These are phyloP conservation scores for Chaetomium sp. DNA, from an alignment of 2,329 filamentous ascomycete genomes.

Conservation along the genomic window DNA sequence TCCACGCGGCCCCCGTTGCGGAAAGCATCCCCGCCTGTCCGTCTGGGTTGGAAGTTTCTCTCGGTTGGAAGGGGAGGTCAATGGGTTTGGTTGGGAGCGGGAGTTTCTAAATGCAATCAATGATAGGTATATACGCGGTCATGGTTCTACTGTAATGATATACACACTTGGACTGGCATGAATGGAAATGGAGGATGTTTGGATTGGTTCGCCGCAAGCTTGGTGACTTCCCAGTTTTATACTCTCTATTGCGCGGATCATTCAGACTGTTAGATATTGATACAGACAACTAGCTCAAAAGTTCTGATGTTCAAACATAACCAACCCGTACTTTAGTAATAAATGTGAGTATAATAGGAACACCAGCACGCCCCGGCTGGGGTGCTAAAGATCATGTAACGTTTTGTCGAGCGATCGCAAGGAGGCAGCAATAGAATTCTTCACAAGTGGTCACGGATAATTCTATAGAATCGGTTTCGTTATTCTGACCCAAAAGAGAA, in stretches of 20 bases:
- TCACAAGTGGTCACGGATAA: neutral
- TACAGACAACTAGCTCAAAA: neutral
- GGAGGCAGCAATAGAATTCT: no score
- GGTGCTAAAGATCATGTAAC: no score
- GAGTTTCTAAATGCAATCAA: slow-evolving; percentile 26
- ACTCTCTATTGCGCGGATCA: neutral
- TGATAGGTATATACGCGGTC: slow-evolving; percentile 23
- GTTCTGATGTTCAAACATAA: no score
- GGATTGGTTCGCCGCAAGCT: neutral
- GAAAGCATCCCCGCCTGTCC: neutral
- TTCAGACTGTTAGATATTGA: neutral
- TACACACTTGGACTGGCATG: slow-evolving; percentile 2
- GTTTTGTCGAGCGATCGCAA: no score
- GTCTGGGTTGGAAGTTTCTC: neutral
- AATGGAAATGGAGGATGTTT: neutral
- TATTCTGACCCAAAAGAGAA: slow-evolving; percentile 10
- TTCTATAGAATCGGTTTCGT: neutral
- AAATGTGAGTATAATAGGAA: neutral
- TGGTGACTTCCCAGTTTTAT: neutral
- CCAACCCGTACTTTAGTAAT: no score
- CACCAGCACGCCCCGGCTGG: no score
- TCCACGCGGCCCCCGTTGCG: neutral
- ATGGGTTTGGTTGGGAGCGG: slow-evolving; percentile 25
- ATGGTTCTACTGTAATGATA: slow-evolving; percentile 30
- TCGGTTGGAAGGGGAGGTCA: slow-evolving; percentile 2